Percentiles rank a stretch among this genome's conserved stretches.
Conservation (phyloP, 805 yeast species). For the Zygosaccharomyces lentus region DNA sequence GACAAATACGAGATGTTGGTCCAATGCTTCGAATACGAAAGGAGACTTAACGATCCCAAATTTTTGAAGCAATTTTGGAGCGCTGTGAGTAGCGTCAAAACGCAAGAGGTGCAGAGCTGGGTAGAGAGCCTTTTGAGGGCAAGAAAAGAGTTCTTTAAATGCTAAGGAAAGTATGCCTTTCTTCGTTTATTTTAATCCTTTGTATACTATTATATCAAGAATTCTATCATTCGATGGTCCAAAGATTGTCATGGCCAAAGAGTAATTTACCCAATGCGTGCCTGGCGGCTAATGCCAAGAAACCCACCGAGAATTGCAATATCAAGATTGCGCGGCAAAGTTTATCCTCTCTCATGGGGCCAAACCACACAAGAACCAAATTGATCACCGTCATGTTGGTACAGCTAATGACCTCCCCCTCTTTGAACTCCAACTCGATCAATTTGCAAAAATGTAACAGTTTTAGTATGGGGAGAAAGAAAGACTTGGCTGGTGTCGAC, state of each 20-base stretch:
- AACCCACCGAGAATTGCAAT: slow-evolving; percentile 63
- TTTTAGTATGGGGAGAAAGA: slow-evolving; percentile 37
- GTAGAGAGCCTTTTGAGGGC: slow-evolving; percentile 54
- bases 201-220: neutral
- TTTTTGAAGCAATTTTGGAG: slow-evolving; percentile 65
- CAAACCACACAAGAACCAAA: slow-evolving; percentile 75
- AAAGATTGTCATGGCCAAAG: slow-evolving; percentile 84
- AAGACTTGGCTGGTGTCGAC: slow-evolving; percentile 33
- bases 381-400: slow-evolving; percentile 89
- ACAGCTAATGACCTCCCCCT: slow-evolving; percentile 38
- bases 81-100: slow-evolving; percentile 59
- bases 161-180: neutral
- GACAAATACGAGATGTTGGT: slow-evolving; percentile 85
- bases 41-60: slow-evolving; percentile 48
- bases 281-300: slow-evolving; percentile 62
- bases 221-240: slow-evolving; percentile 28
- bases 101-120: slow-evolving; percentile 66
- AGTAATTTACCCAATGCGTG: slow-evolving; percentile 82
- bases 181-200: neutral
- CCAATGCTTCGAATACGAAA: slow-evolving; percentile 81
- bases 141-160: slow-evolving; percentile 33
- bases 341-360: slow-evolving; percentile 82
- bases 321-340: slow-evolving; percentile 57
- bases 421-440: slow-evolving; percentile 41
- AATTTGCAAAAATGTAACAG: slow-evolving; percentile 48